Percentiles rank a stretch among this genome's conserved stretches.
Evolutionary conservation across 2,329 filamentous ascomycete genomes (phyloP).

Genomic region (Stagonosporopsis rhizophila): DNA sequence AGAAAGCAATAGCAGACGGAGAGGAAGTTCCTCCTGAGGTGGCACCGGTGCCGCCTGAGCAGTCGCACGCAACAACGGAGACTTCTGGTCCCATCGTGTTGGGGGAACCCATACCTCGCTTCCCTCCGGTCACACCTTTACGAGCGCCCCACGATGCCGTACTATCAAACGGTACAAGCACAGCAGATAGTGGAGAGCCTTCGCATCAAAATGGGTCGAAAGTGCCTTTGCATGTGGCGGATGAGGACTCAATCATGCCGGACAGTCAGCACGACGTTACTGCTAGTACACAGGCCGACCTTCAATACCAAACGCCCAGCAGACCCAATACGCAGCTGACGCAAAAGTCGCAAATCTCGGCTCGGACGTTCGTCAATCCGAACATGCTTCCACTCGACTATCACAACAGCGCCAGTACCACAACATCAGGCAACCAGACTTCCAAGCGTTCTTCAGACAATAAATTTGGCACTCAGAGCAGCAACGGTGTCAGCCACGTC

Average conservation of each 20-base stretch:
- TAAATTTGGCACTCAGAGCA: constrained; percentile 76
- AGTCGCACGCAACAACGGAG: constrained; percentile 54
- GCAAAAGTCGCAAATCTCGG: constrained; percentile 70
- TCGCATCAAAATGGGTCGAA: constrained; percentile 53
- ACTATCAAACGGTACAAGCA: constrained; percentile 64
- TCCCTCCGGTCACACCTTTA: constrained; percentile 54
- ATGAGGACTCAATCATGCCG: constrained; percentile 55
- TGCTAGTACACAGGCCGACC: constrained; percentile 39
- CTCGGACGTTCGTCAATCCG: constrained; percentile 64
- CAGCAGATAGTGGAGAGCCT: constrained; percentile 42
- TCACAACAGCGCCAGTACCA: constrained; percentile 88
- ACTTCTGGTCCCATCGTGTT: constrained; percentile 59
- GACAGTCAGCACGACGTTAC: constrained; percentile 53
- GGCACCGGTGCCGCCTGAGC: constrained; percentile 50
- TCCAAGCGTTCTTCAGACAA: constrained; percentile 75
- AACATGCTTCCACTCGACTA: constrained; percentile 68
- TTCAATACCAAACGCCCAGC: constrained; percentile 44
- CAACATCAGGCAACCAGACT: constrained; percentile 79
- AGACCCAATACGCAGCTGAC: constrained; percentile 47
- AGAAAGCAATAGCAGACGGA: constrained; percentile 46
- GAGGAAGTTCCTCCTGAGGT: constrained; percentile 51
- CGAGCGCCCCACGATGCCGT: constrained; percentile 56
- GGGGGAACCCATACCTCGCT: constrained; percentile 66
- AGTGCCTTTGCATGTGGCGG: constrained; percentile 45
- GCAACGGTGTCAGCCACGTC: constrained; percentile 64